Evolutionary conservation across 352 stramenopile species (phyloP), one percentile per base, ranked within the genome.

Genomic region (Phytopythium kandeliae): DNA sequence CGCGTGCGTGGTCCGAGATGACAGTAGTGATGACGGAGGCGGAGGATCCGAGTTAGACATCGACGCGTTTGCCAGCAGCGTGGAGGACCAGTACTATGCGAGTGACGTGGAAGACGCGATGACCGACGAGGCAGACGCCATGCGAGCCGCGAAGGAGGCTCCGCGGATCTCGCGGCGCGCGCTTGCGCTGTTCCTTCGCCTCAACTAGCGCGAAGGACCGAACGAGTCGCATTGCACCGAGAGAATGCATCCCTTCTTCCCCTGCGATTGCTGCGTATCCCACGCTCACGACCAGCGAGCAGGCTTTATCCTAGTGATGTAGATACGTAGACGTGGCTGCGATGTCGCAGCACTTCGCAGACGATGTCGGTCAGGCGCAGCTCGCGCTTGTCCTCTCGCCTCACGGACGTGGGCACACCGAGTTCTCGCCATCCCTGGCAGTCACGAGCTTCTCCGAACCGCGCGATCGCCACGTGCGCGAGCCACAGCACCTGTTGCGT

Each of bases 401-500:
- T 49, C 19, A 85, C 67, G 30, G 64, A 61, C 0, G 57, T 72
- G 4, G 71, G 71, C 9, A 81, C 51, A 16, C 78, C 70, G 13
- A 89, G 55, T 30, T 73, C 40, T 30, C 77, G 41, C 79, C 79
- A 87, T 16, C 78, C 65, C 36, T 84, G 59, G 19, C 55, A 57
- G 17, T 55, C 55, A 2, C 34, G 41, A 21, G 75, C 65, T 17
- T 87, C 77, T 36, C 81, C 78, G 58, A 78, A 89, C 5, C 75
- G 64, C 40, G 80, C 80, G 58, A 91, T 84, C 21, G 69, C 78
- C 26, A 91, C 78, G 44, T 88, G 62, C 25, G 73, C 80, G 17
- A 91, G 57, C 80, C 80, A 91, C 25, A 76, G 33, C 19, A 91
- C 68, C 46, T 85, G 74, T 55, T 91, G 80, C 26, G 75, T 89